These are phyloP conservation scores for Thymus quinquecostatus DNA, from an alignment of 257 asterid genomes.

Conservation along the genomic window DNA sequence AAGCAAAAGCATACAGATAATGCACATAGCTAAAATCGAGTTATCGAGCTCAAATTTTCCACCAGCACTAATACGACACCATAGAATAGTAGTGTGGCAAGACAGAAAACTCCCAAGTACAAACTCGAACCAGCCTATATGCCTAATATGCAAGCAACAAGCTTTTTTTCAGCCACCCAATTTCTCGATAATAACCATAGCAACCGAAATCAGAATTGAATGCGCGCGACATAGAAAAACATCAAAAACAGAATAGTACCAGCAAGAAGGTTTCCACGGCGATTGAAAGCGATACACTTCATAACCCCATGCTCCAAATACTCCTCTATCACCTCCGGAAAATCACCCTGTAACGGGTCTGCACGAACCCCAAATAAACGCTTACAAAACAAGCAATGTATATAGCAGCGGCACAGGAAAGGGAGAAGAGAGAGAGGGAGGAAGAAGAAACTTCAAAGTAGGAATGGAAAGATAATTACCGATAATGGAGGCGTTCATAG, in stretches of 20 bases:
- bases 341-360: conserved; percentile 96
- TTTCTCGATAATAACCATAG: not conserved
- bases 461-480: conserved; percentile 37
- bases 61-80: not conserved
- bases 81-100: not conserved
- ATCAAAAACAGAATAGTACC: conserved; percentile 44
- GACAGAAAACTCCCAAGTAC: not conserved
- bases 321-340: conserved; percentile 93
- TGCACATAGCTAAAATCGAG: conserved; percentile 19
- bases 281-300: conserved; percentile 87
- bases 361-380: conserved; percentile 21
- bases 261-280: conserved; percentile 95
- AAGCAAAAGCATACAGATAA: not conserved
- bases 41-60: not conserved
- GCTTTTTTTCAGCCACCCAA: conserved; percentile 1
- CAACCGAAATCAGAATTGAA: not conserved
- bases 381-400: not conserved
- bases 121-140: not conserved
- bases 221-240: not conserved
- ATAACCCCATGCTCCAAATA: conserved; percentile 79
- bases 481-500: conserved; percentile 69
- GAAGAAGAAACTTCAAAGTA: not conserved
- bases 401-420: not conserved
- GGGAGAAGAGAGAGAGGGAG: not conserved
- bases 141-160: not conserved